Base-by-base conservation (phyloP, 2,329 filamentous ascomycete species). In the Podosphaera fusca region DNA sequence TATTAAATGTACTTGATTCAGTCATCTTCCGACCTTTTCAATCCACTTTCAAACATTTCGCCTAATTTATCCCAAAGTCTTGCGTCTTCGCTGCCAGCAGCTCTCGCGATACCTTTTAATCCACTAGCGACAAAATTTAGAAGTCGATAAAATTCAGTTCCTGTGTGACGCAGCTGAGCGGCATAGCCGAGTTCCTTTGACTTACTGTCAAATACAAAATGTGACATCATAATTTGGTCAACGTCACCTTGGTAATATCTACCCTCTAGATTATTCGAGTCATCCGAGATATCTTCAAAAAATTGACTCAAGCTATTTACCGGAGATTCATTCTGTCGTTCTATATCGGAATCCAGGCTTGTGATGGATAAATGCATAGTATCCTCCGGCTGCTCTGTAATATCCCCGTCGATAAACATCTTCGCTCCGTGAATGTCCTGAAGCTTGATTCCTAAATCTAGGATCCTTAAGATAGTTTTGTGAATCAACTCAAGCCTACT, bases 51-150 rank as follows among this genome's bases (percentile, higher is more conserved):
- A 50, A 94, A 69, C 72, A 84, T 85, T 68, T 94, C 87, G 0
- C 85, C 87, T 59, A 95, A 67, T 59, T 84, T 79, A 68, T 92
- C 86, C 84, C 88, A 90, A 66, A 82, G 79, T 36, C 77, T 65
- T 0, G 62, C 60, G 21, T 63, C 63, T 7, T 63, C 62, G 69
- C 86, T 80, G 34, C 80, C 80, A 53, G 84, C 82, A 38, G 82
- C 84, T 63, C 88, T 77, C 55, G 86, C 82, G 8, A 92, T 79
- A 8, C 84, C 83, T 56, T 82, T 78, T 60, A 95, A 67, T 0
- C 85, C 87, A 55, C 82, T 80, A 2, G 76, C 76, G 12, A 92
- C 74, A 67, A 94, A 94, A 0, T 76, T 72, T 34, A 88, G 64
- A 53, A 84, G 72, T 49, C 75, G 75, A 57, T 82, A 77, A 63